Conservation (phyloP, 768 basidiomycete genomes). For the Hygrophorus pudorinus region DNA sequence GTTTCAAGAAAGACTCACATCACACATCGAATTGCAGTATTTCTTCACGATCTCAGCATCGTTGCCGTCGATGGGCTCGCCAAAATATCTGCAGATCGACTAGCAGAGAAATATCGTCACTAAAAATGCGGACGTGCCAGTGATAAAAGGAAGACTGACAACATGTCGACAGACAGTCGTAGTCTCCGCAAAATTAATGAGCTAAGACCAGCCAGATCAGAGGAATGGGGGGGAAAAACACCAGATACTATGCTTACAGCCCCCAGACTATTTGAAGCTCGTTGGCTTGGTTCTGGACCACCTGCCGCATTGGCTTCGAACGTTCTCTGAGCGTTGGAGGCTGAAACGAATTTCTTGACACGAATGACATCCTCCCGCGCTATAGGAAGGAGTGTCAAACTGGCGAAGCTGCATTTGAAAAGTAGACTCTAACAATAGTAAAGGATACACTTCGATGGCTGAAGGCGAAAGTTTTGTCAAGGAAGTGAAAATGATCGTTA, state of each 20-base stretch:
- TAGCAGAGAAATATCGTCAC: conserved; percentile 16
- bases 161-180: conserved; percentile 57
- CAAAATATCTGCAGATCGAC: conserved; percentile 77
- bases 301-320: conserved; percentile 30
- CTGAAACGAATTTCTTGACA: conserved; percentile 42
- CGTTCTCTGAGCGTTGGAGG: conserved; percentile 34
- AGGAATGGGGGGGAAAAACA: neutral
- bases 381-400: conserved; percentile 15
- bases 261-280: conserved; percentile 52
- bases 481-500: neutral
- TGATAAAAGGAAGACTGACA: conserved; percentile 28
- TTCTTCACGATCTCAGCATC: conserved; percentile 32
- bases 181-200: conserved; percentile 48
- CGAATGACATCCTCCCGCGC: conserved; percentile 67
- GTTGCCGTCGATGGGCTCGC: conserved; percentile 47
- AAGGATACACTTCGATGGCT: conserved; percentile 75
- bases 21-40: conserved; percentile 74
- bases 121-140: neutral
- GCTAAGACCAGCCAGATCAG: conserved; percentile 12
- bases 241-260: conserved; percentile 31
- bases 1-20: conserved; percentile 38
- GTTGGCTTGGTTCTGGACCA: conserved; percentile 57
- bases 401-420: neutral
- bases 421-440: conserved; percentile 68
- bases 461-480: neutral